Evolutionary conservation across 106 monocot species (phyloP), one percentile per base, ranked within the genome.

Genomic region (Ottelia alismoides): DNA sequence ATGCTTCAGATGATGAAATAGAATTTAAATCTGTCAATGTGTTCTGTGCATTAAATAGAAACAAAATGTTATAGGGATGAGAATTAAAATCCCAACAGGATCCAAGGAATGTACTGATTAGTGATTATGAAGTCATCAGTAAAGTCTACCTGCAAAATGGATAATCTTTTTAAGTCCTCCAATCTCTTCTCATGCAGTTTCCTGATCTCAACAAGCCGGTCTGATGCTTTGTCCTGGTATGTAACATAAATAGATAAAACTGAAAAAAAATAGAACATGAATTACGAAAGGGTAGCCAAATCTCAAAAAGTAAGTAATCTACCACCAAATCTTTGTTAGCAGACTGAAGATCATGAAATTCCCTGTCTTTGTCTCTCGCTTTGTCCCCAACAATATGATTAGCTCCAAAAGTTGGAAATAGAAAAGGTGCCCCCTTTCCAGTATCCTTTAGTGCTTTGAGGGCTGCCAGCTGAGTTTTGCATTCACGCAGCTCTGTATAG

Each of bases 221-320:
- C 77, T 64, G 89, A 85, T 73, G 70, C 77, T 57, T 75, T 53
- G 31, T 85, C 77, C 98, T 98, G 70, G 22, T n/a, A 69, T 27
- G 63, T 67, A 51, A 24, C 22, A 45, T 35, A 65, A 40, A 47
- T 27, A 31, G 29, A 16, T 7, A 43, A 43, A 43, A 7, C 10
- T 6, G 10, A 43, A 7, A 6, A 43, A 43, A 6, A 7, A 7
- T 7, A 43, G 6, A 43, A 16, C 40, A 43, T 43, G 6, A 6
- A 43, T 16, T 16, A 16, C 6, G 6, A 6, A 43, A 7, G 40
- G 40, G 10, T 43, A 7, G 10, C 6, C 10, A 43, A 16, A 43
- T 7, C 10, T 6, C 6, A 43, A 43, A 43, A 43, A 43, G 40
- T 6, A 43, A 43, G 40, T 7, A 6, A 57, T 17, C 25, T 75